Evolutionary conservation across 345 rosid species (phyloP).

Genomic region (Durio zibethinus): DNA sequence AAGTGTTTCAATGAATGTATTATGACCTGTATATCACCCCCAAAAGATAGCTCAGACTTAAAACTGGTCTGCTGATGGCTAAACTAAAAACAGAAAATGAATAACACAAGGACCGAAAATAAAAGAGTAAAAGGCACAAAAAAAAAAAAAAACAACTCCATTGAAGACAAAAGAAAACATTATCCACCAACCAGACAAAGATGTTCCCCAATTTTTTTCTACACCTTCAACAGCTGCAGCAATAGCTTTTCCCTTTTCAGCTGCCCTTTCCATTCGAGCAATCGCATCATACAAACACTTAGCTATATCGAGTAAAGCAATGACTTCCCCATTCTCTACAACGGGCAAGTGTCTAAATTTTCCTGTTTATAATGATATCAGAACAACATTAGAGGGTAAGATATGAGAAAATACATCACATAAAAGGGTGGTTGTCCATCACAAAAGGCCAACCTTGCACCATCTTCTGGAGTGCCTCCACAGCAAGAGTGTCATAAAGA

Average conservation of each 20-base stretch:
- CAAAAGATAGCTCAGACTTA: slow-evolving; percentile 9
- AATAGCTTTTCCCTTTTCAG: slow-evolving; percentile 98
- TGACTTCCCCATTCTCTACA: slow-evolving; percentile 97
- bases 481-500: slow-evolving; percentile 93
- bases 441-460: slow-evolving; percentile 67
- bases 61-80: not conserved
- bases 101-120: not conserved
- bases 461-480: slow-evolving; percentile 99
- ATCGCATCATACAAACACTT: slow-evolving; percentile 98
- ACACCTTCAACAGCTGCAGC: slow-evolving; percentile 99
- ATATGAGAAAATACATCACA: not conserved
- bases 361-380: slow-evolving; percentile 43
- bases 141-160: not conserved
- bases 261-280: slow-evolving; percentile 99
- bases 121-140: not conserved
- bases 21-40: slow-evolving; percentile 58
- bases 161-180: not conserved
- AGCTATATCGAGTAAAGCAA: slow-evolving; percentile 94
- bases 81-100: not conserved
- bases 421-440: not conserved
- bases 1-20: slow-evolving; percentile 83
- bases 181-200: slow-evolving; percentile 62
- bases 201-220: slow-evolving; percentile 88
- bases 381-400: slow-evolving; percentile 8
- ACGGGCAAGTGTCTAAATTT: slow-evolving; percentile 98